Percentiles rank a stretch among this genome's conserved stretches.
Conservation (phyloP, 1,139 yeast species). For the Blastobotrys arbuscula region DNA sequence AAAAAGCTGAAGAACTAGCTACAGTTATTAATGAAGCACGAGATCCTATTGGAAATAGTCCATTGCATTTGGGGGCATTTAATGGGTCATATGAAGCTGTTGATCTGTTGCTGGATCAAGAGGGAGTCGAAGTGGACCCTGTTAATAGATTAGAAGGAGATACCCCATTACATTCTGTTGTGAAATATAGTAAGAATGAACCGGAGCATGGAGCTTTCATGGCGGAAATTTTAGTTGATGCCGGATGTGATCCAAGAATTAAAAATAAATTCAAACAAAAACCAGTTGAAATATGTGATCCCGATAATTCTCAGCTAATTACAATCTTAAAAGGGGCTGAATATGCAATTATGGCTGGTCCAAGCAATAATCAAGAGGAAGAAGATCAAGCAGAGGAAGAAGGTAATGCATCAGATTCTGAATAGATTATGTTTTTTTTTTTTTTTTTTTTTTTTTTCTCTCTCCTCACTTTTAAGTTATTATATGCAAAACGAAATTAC, state of each 20-base stretch:
- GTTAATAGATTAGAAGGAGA: slow-evolving; percentile 64
- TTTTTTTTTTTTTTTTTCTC: too few species aligned
- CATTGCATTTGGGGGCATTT: slow-evolving; percentile 75
- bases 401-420: slow-evolving; percentile 19
- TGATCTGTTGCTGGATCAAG: slow-evolving; percentile 76
- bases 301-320: slow-evolving; percentile 45
- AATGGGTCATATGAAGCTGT: slow-evolving; percentile 84
- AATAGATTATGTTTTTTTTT: slow-evolving; percentile 5
- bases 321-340: slow-evolving; percentile 77
- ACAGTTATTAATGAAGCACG: slow-evolving; percentile 59
- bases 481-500: too few species aligned
- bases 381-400: slow-evolving; percentile 20
- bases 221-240: slow-evolving; percentile 77
- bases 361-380: slow-evolving; percentile 29
- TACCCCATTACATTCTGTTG: slow-evolving; percentile 88
- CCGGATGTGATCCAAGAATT: slow-evolving; percentile 78
- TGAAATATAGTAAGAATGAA: slow-evolving; percentile 65
- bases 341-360: slow-evolving; percentile 46
- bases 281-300: slow-evolving; percentile 65
- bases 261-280: slow-evolving; percentile 56
- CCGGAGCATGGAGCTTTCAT: slow-evolving; percentile 82
- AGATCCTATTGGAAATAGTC: slow-evolving; percentile 78
- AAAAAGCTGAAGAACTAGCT: slow-evolving; percentile 36
- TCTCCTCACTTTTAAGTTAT: too few species aligned
- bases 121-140: slow-evolving; percentile 89